Evolutionary conservation across 1,284 basidiomycete genomes (phyloP).

Genomic region (Pseudozyma hubeiensis): DNA sequence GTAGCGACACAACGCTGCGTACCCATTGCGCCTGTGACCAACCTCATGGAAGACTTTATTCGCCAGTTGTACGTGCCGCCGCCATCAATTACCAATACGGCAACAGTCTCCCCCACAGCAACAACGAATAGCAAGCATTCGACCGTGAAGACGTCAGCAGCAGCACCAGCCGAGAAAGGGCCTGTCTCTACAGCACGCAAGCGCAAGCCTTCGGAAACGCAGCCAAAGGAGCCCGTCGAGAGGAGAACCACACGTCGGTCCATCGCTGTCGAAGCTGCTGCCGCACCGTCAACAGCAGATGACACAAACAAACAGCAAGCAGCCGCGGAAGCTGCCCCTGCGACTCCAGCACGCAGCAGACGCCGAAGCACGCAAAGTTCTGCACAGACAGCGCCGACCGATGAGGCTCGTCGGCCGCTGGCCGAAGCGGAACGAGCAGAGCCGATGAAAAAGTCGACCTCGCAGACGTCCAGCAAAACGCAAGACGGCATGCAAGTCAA

Average conservation of each 20-base stretch:
- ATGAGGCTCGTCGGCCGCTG: neutral
- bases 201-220: conserved; percentile 24
- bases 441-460: conserved; percentile 19
- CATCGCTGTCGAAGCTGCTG: conserved; percentile 8
- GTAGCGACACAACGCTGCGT: neutral
- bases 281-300: neutral
- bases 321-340: neutral
- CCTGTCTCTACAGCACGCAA: conserved; percentile 17
- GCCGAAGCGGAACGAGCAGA: conserved; percentile 2
- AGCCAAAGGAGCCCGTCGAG: conserved; percentile 15
- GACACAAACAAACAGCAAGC: conserved; percentile 1
- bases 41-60: conserved; percentile 52
- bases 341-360: conserved; percentile 14
- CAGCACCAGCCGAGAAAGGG: conserved; percentile 11
- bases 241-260: conserved; percentile 36
- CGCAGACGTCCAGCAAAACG: conserved; percentile 58
- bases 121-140: conserved; percentile 3
- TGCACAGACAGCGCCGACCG: conserved; percentile 4
- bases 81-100: conserved; percentile 5
- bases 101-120: conserved; percentile 5
- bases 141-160: neutral
- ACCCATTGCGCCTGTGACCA: conserved; percentile 18
- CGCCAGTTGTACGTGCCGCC: conserved; percentile 39
- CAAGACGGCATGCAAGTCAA: conserved; percentile 71
- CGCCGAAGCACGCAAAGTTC: conserved; percentile 28